These are phyloP conservation scores for Skeletonema grethae DNA, from an alignment of 108 stramenopile genomes.

Conservation along the genomic window DNA sequence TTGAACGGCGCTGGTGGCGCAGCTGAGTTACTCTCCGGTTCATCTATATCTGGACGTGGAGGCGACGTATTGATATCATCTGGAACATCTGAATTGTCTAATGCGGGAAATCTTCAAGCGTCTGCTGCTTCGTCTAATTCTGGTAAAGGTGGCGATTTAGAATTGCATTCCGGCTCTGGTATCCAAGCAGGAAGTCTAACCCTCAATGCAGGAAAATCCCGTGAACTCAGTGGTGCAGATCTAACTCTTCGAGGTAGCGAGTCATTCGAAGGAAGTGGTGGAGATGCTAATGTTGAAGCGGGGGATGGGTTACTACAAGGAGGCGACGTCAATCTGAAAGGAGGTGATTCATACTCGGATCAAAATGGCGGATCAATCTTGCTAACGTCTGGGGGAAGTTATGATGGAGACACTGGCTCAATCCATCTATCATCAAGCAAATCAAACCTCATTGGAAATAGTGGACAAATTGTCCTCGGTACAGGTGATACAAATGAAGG, in stretches of 20 bases:
- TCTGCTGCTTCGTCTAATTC: neutral
- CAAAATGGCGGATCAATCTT: neutral
- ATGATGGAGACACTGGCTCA: neutral
- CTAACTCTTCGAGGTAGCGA: neutral
- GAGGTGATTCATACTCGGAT: neutral
- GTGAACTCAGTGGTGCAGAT: neutral
- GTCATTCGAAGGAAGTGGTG: neutral
- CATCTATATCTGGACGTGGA: neutral
- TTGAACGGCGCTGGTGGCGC: slow-evolving; percentile 19
- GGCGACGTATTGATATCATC: neutral
- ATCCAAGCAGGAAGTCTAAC: neutral
- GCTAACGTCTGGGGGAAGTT: neutral
- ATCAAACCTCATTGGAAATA: neutral
- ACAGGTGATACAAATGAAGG: neutral
- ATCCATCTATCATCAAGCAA: neutral
- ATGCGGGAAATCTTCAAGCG: neutral
- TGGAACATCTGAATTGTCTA: neutral
- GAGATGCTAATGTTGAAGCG: neutral
- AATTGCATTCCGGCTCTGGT: neutral
- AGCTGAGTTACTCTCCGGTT: neutral
- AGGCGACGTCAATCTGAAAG: neutral
- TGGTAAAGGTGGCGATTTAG: slow-evolving; percentile 1
- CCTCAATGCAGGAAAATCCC: neutral
- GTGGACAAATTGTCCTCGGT: neutral
- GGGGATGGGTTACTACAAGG: neutral